Percentiles rank a stretch among this genome's conserved stretches.
Evolutionary conservation across 805 yeast species (phyloP).

Genomic region (Candida tammaniensis): DNA sequence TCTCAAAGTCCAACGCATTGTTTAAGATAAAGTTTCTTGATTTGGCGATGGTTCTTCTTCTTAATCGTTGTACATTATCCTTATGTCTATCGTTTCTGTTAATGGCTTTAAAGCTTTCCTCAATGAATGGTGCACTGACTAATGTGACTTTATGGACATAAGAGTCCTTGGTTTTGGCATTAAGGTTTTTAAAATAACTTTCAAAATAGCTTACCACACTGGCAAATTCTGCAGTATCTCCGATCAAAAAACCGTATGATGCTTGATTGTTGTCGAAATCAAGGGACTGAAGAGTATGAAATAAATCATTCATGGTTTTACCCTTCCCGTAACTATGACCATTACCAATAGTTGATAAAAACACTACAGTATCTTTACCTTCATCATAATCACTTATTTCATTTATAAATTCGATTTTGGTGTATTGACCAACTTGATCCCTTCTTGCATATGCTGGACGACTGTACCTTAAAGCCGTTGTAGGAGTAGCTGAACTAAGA

Average conservation of each 20-base stretch:
- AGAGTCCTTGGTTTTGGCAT: constrained; percentile 4
- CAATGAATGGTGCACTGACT: constrained; percentile 34
- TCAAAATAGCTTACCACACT: constrained; percentile 18
- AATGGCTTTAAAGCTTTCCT: constrained; percentile 17
- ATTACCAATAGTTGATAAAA: constrained; percentile 26
- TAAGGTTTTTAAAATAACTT: constrained; percentile 6
- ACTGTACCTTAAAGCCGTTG: too few species aligned
- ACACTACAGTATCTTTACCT: constrained; percentile 12
- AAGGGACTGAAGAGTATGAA: constrained; percentile 25
- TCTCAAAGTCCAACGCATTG: constrained; percentile 25
- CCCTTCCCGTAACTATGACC: constrained; percentile 34
- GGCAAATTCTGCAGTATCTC: constrained; percentile 24
- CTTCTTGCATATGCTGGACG: neutral
- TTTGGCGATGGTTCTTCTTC: constrained; percentile 36
- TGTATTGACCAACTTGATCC: constrained; percentile 2
- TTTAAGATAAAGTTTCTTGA: constrained; percentile 34
- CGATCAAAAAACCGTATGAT: constrained; percentile 27
- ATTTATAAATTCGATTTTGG: constrained; percentile 9
- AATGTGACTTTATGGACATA: constrained; percentile 21
- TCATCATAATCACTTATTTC: constrained; percentile 6
- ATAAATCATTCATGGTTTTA: constrained; percentile 29
- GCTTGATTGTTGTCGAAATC: constrained; percentile 12
- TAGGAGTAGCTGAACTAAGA: too few species aligned
- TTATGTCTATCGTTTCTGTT: constrained; percentile 23
- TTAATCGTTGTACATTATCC: constrained; percentile 27